Conservation (phyloP, 2,329 filamentous ascomycete species). For the Aspergillus terreus region DNA sequence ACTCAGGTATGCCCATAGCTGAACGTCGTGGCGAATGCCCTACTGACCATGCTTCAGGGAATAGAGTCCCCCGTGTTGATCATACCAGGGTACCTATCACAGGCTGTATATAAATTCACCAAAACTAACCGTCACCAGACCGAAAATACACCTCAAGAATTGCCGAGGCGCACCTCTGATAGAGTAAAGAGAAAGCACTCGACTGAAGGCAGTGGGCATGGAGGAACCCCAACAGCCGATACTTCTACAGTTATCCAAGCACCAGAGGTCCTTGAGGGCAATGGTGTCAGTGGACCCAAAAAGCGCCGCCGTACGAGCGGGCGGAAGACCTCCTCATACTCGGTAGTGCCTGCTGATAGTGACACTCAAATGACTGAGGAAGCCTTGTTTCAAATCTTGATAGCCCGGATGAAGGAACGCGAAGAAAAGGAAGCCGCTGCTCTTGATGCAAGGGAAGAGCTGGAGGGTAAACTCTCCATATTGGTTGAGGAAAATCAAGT, state of each 20-base stretch:
- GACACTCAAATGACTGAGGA: slow-evolving; percentile 27
- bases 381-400: slow-evolving; percentile 33
- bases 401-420: slow-evolving; percentile 29
- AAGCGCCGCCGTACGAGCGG: slow-evolving; percentile 15
- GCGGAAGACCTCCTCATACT: slow-evolving; percentile 1
- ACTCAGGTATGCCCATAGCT: too few species aligned
- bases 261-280: neutral
- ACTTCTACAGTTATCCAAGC: neutral
- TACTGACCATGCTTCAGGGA: too few species aligned
- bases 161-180: neutral
- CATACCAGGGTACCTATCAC: too few species aligned
- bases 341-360: neutral
- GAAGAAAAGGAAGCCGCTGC: slow-evolving; percentile 29
- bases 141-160: neutral
- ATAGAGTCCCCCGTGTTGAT: too few species aligned
- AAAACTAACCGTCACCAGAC: neutral
- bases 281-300: slow-evolving; percentile 7
- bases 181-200: neutral
- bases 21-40: too few species aligned
- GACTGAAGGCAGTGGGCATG: neutral
- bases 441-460: slow-evolving; percentile 18
- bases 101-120: too few species aligned
- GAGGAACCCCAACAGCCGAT: neutral
- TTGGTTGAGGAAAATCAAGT: slow-evolving; percentile 26
- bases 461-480: slow-evolving; percentile 23